Conservation (phyloP, 768 basidiomycete genomes). For the Infundibulicybe gibba region DNA sequence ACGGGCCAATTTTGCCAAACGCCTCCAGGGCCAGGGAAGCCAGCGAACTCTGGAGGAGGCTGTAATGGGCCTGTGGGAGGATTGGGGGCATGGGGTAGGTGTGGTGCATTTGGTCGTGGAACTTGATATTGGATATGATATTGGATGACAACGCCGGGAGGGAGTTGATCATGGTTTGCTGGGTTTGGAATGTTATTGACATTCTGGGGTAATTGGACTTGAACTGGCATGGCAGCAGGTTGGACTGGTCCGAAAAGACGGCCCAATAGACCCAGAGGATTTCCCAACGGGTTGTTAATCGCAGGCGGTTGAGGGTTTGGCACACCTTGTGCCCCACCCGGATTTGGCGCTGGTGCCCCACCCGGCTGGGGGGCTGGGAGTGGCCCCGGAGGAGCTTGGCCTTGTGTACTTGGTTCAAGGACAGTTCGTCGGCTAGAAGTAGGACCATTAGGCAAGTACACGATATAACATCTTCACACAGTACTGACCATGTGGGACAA, state of each 20-base stretch:
- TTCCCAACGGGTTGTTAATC: slow-evolving; percentile 41
- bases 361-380: slow-evolving; percentile 19
- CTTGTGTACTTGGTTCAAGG: slow-evolving; percentile 45
- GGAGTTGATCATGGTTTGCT: slow-evolving; percentile 25
- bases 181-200: slow-evolving; percentile 12
- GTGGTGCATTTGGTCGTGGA: slow-evolving; percentile 24
- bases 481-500: slow-evolving; percentile 91
- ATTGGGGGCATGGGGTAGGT: slow-evolving; percentile 27
- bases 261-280: slow-evolving; percentile 50
- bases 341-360: slow-evolving; percentile 27
- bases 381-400: slow-evolving; percentile 25
- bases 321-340: slow-evolving; percentile 20
- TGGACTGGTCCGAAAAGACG: slow-evolving; percentile 55
- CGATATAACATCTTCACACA: slow-evolving; percentile 2
- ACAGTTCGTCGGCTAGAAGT: slow-evolving; percentile 70
- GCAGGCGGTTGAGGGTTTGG: slow-evolving; percentile 32
- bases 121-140: slow-evolving; percentile 62
- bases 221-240: slow-evolving; percentile 29
- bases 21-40: slow-evolving; percentile 62
- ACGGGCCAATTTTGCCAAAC: slow-evolving; percentile 65
- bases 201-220: slow-evolving; percentile 24
- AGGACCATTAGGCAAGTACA: slow-evolving; percentile 8
- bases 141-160: slow-evolving; percentile 53
- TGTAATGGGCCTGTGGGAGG: slow-evolving; percentile 25
- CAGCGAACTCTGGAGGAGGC: slow-evolving; percentile 52